Base-by-base conservation (phyloP, 2,329 filamentous ascomycete genomes). In the Chalara sp. region DNA sequence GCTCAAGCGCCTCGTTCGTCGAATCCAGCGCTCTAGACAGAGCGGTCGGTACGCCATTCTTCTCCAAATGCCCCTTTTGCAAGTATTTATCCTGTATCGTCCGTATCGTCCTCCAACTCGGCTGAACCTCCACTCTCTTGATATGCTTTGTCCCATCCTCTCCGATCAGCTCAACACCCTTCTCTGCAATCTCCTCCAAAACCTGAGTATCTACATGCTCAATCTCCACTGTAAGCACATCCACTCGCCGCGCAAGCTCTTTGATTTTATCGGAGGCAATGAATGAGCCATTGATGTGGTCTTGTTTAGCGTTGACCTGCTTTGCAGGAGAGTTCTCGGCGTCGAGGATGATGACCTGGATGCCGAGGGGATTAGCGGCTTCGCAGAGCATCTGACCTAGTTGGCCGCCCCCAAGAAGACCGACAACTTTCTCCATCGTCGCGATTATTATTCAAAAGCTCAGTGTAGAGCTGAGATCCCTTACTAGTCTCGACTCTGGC, bases 61-160 rank as follows among this genome's bases (percentile, higher is more conserved):
- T 74, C 43, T 74, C 72, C 50, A 96, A 75, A 65, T 95, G 85
- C 66, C 87, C 79, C 70, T 97, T 96, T 67, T 97, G 92, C 55
- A 81, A 73, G 66, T 81, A 96, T 73, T 97, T 97, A 73, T 97
- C 89, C 73, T 96, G 92, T 62, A 97, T 95, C 13, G 86, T 83
- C 32, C 89, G 81, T 49, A 97, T 78, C 2, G 91, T 95, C 70
- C 82, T 81, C 86, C 89, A 95, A 53, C 84, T 88, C 1, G 91
- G 90, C 32, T 47, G 41, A 11, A 45, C 6, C 21, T 32, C 44
- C 12, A 50, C 29, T 32, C 49, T 47, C 33, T 47, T 47, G 10
- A 47, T 47, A 35, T 45, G 49, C 44, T 61, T 67, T 35, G 67
- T 65, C 31, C 70, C 70, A 53, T 70, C 60, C n/a, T 64, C 60